These are phyloP conservation scores for Aureobasidium pullulans DNA, from an alignment of 2,329 filamentous ascomycete species.

Conservation along the genomic window DNA sequence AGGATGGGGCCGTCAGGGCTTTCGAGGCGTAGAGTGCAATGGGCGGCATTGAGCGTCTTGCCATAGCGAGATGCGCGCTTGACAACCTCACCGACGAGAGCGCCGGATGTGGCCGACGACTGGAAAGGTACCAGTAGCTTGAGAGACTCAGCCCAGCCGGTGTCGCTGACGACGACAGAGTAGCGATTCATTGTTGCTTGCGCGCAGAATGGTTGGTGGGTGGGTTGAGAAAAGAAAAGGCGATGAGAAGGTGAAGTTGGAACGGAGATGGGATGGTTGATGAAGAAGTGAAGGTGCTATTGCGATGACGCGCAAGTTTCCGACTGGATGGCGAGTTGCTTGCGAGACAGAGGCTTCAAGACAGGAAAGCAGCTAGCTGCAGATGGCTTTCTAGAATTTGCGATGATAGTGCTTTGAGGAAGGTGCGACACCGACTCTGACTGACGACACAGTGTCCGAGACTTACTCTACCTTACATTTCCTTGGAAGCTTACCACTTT, in stretches of 20 bases:
- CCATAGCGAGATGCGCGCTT: conserved; percentile 16
- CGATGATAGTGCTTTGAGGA: too few relatives aligned
- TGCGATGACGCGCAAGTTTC: too few relatives aligned
- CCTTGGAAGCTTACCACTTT: too few relatives aligned
- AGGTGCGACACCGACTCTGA: too few relatives aligned
- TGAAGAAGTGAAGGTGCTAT: too few relatives aligned
- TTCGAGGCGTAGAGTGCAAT: conserved; percentile 22
- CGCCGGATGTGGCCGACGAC: conserved; percentile 16
- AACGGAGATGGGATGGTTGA: too few relatives aligned
- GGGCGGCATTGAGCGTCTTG: conserved; percentile 16
- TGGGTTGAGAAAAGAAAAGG: background rate
- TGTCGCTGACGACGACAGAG: conserved; percentile 18
- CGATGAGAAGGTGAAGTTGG: background rate
- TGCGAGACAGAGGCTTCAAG: too few relatives aligned
- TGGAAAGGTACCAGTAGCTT: conserved; percentile 19
- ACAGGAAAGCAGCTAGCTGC: too few relatives aligned
- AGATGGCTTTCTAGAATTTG: too few relatives aligned
- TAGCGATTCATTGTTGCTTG: conserved; percentile 20
- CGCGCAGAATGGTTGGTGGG: background rate
- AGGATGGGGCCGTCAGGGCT: conserved; percentile 22
- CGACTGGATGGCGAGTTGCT: too few relatives aligned
- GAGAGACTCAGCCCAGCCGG: conserved; percentile 11
- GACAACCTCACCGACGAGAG: conserved; percentile 19
- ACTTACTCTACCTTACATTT: too few relatives aligned
- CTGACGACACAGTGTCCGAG: too few relatives aligned